Conservation (phyloP, 148 eudicot species). For the Persicaria maculosa region DNA sequence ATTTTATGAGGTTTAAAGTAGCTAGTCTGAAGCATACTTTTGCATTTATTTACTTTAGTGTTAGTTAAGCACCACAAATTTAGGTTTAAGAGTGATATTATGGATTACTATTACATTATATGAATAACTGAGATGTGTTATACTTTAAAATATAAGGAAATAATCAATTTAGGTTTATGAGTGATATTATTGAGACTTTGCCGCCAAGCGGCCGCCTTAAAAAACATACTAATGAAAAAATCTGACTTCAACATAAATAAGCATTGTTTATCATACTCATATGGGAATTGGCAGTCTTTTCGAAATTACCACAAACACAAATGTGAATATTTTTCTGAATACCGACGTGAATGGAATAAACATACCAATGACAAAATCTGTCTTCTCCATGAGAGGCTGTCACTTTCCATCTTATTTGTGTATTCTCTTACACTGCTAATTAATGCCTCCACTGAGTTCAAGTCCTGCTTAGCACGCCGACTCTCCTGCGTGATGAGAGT, state of each 20-base stretch:
- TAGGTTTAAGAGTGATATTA: too few species aligned
- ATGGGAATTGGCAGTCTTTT: not conserved
- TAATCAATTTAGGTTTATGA: too few species aligned
- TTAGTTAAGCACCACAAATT: too few species aligned
- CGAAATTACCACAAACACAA: not conserved
- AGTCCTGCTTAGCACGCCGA: slow-evolving; percentile 64
- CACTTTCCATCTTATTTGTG: slow-evolving; percentile 51
- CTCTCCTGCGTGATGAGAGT: slow-evolving; percentile 57
- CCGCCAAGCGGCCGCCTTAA: too few species aligned
- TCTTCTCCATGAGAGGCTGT: slow-evolving; percentile 69
- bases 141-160: too few species aligned
- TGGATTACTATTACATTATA: too few species aligned
- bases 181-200: too few species aligned
- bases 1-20: too few species aligned
- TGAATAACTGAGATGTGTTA: too few species aligned
- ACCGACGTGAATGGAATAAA: not conserved
- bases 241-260: not conserved
- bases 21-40: too few species aligned
- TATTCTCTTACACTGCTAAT: slow-evolving; percentile 49
- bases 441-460: slow-evolving; percentile 50
- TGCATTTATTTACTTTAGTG: too few species aligned
- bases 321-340: not conserved
- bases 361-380: slow-evolving; percentile 69
- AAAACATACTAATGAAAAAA: too few species aligned
- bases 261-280: not conserved